Conservation (phyloP, 495 filamentous ascomycete genomes). For the Talaromyces nanjingensis region DNA sequence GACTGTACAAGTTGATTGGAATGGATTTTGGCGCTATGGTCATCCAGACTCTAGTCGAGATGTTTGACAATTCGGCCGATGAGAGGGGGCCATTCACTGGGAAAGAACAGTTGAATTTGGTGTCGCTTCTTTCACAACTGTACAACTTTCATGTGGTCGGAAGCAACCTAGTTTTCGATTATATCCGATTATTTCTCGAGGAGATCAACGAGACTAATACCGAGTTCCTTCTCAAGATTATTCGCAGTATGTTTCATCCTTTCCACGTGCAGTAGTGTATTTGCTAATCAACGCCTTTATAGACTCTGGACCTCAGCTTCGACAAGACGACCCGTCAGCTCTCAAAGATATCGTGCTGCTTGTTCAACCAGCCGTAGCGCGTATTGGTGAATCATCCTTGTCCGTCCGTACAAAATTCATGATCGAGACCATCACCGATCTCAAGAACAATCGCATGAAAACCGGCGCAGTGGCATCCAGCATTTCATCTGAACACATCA, state of each 20-base stretch:
- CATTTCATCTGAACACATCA: constrained; percentile 67
- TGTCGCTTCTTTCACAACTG: constrained; percentile 75
- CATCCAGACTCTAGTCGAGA: constrained; percentile 67
- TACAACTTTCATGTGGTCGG: constrained; percentile 90
- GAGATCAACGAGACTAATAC: constrained; percentile 83
- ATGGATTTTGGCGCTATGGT: constrained; percentile 82
- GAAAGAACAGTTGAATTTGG: constrained; percentile 72
- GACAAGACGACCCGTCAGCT: constrained; percentile 85
- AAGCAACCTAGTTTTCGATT: constrained; percentile 80
- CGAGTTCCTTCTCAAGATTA: constrained; percentile 78
- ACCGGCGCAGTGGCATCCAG: constrained; percentile 54
- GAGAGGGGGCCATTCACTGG: constrained; percentile 38
- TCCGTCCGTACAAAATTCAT: constrained; percentile 94
- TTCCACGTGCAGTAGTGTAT: background rate
- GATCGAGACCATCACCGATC: constrained; percentile 90
- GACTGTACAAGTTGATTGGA: constrained; percentile 78
- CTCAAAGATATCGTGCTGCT: constrained; percentile 83
- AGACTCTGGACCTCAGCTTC: constrained; percentile 70
- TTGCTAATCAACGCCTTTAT: background rate
- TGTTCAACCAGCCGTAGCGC: constrained; percentile 63
- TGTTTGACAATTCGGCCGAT: constrained; percentile 44
- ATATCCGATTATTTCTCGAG: constrained; percentile 67
- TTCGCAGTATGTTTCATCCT: constrained; percentile 49
- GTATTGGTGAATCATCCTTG: constrained; percentile 58
- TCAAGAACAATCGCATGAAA: constrained; percentile 91